These are phyloP conservation scores for Xerocomellus dryophilus DNA, from an alignment of 768 basidiomycete genomes.

Conservation along the genomic window DNA sequence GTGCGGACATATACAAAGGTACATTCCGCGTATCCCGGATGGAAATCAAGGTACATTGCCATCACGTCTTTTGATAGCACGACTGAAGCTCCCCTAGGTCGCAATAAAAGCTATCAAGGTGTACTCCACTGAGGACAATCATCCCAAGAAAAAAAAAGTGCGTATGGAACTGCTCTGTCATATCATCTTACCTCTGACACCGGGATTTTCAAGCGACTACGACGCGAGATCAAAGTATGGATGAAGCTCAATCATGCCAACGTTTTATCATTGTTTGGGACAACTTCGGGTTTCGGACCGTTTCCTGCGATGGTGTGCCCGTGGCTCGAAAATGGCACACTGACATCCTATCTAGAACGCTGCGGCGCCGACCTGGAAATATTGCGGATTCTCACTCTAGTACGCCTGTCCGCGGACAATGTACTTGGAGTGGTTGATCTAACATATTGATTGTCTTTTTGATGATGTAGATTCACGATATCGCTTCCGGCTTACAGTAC, in stretches of 20 bases:
- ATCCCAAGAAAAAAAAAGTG: background rate
- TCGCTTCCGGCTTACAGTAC: slow-evolving; percentile 1
- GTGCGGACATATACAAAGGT: too few species aligned
- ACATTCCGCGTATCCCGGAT: too few species aligned
- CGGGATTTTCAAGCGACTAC: background rate
- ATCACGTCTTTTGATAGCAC: background rate
- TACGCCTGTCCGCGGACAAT: background rate
- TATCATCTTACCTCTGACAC: background rate
- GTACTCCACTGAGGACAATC: background rate
- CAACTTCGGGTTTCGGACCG: background rate
- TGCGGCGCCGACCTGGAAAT: background rate
- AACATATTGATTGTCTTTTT: background rate
- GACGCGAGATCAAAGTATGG: slow-evolving; percentile 5
- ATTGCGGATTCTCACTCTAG: background rate
- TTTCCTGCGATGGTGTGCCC: slow-evolving; percentile 2
- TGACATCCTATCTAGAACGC: background rate
- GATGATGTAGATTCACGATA: background rate
- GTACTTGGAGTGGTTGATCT: too few species aligned
- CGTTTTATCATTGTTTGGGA: background rate
- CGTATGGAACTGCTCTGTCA: background rate
- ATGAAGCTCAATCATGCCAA: slow-evolving; percentile 1
- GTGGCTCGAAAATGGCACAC: background rate
- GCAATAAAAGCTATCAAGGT: background rate
- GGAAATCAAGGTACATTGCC: background rate
- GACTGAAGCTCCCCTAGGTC: background rate